Conservation (phyloP, 2,329 filamentous ascomycete genomes). For the Rhynchosporium graminicola region DNA sequence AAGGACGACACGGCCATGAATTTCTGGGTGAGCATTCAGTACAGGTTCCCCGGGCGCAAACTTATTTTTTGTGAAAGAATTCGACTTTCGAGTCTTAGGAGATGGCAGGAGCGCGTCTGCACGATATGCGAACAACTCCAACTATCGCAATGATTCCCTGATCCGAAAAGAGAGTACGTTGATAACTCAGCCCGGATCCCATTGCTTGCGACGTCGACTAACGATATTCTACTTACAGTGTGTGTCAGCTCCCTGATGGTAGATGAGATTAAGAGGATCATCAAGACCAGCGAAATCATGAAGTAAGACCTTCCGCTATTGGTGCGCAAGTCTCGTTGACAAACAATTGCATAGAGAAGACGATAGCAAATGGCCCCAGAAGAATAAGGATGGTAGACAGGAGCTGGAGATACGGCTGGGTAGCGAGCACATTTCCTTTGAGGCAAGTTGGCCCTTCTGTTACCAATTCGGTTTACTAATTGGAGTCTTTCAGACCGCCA, state of each 20-base stretch:
- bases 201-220: conserved; percentile 17
- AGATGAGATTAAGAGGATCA: conserved; percentile 93
- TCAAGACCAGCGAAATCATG: conserved; percentile 95
- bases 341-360: conserved; percentile 70
- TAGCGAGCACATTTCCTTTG: conserved; percentile 96
- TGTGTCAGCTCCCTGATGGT: conserved; percentile 90
- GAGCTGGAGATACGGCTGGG: conserved; percentile 93
- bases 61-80: conserved; percentile 61
- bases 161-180: conserved; percentile 97
- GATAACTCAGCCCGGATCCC: neutral
- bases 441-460: conserved; percentile 55
- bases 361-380: conserved; percentile 97
- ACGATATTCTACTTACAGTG: conserved; percentile 59
- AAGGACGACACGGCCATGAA: conserved; percentile 95
- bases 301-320: conserved; percentile 60
- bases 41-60: neutral
- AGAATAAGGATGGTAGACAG: conserved; percentile 98
- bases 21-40: conserved; percentile 71
- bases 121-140: conserved; percentile 98
- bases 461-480: neutral
- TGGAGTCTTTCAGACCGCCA: conserved; percentile 70
- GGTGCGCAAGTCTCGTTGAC: conserved; percentile 17
- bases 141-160: conserved; percentile 97
- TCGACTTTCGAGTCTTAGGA: conserved; percentile 89
- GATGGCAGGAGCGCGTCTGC: conserved; percentile 93